Base-by-base conservation (phyloP, 768 basidiomycete species). In the Lentinula aciculospora region DNA sequence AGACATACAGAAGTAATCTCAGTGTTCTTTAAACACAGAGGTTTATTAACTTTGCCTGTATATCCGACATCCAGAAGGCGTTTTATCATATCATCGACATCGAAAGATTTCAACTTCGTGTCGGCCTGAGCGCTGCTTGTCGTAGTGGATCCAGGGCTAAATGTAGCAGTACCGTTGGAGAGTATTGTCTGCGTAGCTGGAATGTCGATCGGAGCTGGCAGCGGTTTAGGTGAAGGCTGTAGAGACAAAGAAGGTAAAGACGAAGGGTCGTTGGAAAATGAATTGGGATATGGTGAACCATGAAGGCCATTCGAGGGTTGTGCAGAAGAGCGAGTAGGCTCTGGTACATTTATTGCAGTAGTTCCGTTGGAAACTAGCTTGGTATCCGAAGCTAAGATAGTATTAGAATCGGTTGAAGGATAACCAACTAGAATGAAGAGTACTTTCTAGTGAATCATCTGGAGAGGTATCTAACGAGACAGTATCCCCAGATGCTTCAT, bases 1-100 rank as follows among this genome's bases (percentile, higher is more conserved):
- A 91, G 84, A 73, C 97, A 99, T 60, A 99, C 89, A 32, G 90
- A 85, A 19, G 88, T 87, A 65, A 98, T 97, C 76, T 99, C 97
- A 25, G 86, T 82, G 69, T 97, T 98, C 81, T 98, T 99, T 60
- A 99, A 80, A 76, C 85, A 95, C 66, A 92, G 81, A 31, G 92
- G 91, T 72, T 97, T 98, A 79, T 89, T 93, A 63, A 98, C 91
- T 82, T 98, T 99, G 70, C 95, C 96, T 4, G 91, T 92, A 71
- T 98, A 99, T 3, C 96, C 97, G 6, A 97, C 94, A 65, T 98
- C 95, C 62, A 99, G 79, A 46, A 99, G 81, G 51, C 96, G 86
- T 68, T 90, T 87, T 67, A 99, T 98, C 91, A 98, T 97, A 71
- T 98, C 95, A 73, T 98, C 96, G 58, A 98, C 85, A 71, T 99